phyloP scores from a whole-genome alignment of 2,329 filamentous ascomycete genomes.

The Mollisia scopiformis region DNA sequence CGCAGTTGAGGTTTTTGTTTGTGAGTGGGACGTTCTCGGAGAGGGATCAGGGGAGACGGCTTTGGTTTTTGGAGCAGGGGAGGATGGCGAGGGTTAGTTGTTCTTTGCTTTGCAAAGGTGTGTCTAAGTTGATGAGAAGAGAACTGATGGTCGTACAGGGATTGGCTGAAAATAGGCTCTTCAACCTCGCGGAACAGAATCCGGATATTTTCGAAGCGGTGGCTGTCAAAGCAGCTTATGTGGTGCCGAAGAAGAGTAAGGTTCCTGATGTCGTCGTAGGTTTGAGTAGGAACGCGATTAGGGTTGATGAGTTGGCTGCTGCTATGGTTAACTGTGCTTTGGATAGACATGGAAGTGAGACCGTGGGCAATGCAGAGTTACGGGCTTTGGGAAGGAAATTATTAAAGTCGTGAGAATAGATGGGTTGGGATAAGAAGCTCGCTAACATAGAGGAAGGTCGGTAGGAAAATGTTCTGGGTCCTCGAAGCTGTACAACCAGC shows the following conservation, averaged over 20 bases:
- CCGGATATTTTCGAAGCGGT: constrained; percentile 2
- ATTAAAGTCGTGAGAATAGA: constrained; percentile 1
- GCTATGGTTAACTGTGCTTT: constrained; percentile 16
- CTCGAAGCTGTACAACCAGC: too few relatives aligned
- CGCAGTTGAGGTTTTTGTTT: constrained; percentile 44
- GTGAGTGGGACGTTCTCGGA: constrained; percentile 42
- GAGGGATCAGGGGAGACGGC: constrained; percentile 40
- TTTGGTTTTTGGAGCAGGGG: constrained; percentile 44
- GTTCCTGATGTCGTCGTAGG: constrained; percentile 3
- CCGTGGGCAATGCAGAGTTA: background rate
- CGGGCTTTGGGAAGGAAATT: constrained; percentile 3
- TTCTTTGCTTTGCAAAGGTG: background rate
- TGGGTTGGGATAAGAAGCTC: too few relatives aligned
- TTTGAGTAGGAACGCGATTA: constrained; percentile 1
- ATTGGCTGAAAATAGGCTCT: constrained; percentile 8
- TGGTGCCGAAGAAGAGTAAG: background rate
- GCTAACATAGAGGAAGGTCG: too few relatives aligned
- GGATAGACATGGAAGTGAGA: constrained; percentile 9
- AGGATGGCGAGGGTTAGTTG: constrained; percentile 30
- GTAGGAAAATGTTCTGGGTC: too few relatives aligned
- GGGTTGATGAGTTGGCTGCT: constrained; percentile 9
- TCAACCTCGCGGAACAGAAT: constrained; percentile 7
- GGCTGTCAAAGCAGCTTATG: constrained; percentile 6
- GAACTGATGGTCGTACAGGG: constrained; percentile 4
- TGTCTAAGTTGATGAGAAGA: too few relatives aligned